Evolutionary conservation across 2,329 filamentous ascomycete genomes (phyloP).

Genomic region (Emmonsiellopsis sp.): DNA sequence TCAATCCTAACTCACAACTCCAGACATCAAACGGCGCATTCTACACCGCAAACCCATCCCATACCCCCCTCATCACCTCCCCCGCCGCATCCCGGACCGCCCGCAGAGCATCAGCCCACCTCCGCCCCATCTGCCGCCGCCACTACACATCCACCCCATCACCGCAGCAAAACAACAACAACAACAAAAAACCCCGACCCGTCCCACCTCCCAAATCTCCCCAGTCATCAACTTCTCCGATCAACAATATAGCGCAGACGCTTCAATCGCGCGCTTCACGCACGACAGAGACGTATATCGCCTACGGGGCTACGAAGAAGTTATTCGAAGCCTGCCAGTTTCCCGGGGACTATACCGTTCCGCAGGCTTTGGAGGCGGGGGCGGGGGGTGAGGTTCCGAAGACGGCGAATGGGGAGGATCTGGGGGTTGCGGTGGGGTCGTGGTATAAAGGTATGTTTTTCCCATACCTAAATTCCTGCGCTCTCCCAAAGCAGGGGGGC

Average conservation of each 20-base stretch:
- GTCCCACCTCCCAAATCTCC: background rate
- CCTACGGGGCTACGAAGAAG: conserved; percentile 68
- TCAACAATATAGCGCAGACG: conserved; percentile 22
- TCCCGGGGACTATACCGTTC: conserved; percentile 69
- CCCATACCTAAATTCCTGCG: background rate
- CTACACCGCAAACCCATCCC: background rate
- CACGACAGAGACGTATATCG: conserved; percentile 61
- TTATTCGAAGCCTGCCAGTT: conserved; percentile 67
- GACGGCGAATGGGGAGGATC: conserved; percentile 69
- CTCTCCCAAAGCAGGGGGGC: background rate
- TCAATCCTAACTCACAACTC: background rate
- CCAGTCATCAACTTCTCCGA: conserved; percentile 11
- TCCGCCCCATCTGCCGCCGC: too few relatives aligned
- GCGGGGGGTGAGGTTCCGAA: conserved; percentile 58
- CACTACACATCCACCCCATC: background rate
- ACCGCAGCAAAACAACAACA: background rate
- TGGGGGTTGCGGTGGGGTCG: conserved; percentile 64
- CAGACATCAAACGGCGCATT: background rate
- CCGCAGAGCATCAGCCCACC: too few relatives aligned
- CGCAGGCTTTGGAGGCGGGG: conserved; percentile 56
- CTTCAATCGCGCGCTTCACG: conserved; percentile 27
- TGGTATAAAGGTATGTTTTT: conserved; percentile 64
- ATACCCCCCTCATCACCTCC: background rate
- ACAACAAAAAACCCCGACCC: conserved; percentile 4
- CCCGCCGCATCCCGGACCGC: background rate